Evolutionary conservation across 345 rosid genomes (phyloP).

Genomic region (Boechera stricta): DNA sequence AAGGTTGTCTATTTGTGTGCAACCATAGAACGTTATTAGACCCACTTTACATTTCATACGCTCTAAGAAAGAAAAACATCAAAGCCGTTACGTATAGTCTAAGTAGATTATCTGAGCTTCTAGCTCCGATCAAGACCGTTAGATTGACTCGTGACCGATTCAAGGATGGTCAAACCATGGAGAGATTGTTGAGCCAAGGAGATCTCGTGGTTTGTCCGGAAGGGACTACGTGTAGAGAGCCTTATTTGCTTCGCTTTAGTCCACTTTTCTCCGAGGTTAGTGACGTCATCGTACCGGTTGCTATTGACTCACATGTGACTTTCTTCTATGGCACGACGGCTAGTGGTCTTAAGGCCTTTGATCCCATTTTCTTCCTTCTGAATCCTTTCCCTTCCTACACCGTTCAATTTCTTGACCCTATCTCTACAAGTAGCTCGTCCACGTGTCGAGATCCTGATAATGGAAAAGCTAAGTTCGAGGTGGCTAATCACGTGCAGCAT

Average conservation of each 20-base stretch:
- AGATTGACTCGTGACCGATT: constrained; percentile 53
- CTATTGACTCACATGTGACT: constrained; percentile 51
- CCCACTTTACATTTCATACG: constrained; percentile 48
- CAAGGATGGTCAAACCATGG: constrained; percentile 48
- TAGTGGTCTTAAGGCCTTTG: constrained; percentile 57
- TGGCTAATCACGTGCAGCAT: constrained; percentile 60
- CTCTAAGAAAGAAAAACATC: constrained; percentile 47
- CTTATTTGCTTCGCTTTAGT: constrained; percentile 64
- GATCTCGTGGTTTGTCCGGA: constrained; percentile 65
- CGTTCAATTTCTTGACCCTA: constrained; percentile 45
- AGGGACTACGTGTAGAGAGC: constrained; percentile 74
- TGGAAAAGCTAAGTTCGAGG: constrained; percentile 42
- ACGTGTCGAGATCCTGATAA: constrained; percentile 40
- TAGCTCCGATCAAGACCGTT: constrained; percentile 55
- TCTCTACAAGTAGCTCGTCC: constrained; percentile 22
- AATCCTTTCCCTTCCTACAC: constrained; percentile 49
- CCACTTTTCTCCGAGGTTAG: constrained; percentile 65
- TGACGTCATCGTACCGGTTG: constrained; percentile 57
- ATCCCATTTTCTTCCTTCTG: constrained; percentile 52
- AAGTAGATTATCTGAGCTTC: constrained; percentile 50
- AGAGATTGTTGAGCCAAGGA: constrained; percentile 45
- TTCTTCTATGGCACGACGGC: constrained; percentile 69
- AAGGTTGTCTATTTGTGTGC: constrained; percentile 54
- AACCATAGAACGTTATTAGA: constrained; percentile 68
- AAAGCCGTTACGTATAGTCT: constrained; percentile 63